phyloP scores from a whole-genome alignment of 2,329 filamentous ascomycete species.

The Bisporella sp. region DNA sequence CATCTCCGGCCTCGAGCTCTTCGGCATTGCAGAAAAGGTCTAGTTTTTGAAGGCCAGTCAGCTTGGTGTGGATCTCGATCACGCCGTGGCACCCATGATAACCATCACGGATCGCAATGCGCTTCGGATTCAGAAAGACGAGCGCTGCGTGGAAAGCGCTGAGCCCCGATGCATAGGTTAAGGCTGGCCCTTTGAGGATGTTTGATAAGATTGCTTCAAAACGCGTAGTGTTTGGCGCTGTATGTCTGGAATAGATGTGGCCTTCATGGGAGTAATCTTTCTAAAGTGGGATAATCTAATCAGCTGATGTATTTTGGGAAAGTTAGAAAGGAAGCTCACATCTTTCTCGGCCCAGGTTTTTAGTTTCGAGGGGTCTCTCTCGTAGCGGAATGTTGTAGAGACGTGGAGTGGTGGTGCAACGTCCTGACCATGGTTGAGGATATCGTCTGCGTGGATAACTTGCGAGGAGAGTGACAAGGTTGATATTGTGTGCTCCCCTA shows the following conservation, averaged over 20 bases:
- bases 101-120: slow-evolving; percentile 73
- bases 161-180: slow-evolving; percentile 81
- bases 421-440: slow-evolving; percentile 65
- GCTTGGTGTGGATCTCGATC: slow-evolving; percentile 62
- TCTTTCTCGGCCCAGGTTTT: slow-evolving; percentile 43
- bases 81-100: slow-evolving; percentile 96
- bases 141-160: slow-evolving; percentile 84
- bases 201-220: slow-evolving; percentile 76
- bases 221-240: slow-evolving; percentile 73
- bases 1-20: slow-evolving; percentile 67
- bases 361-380: slow-evolving; percentile 55
- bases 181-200: slow-evolving; percentile 59
- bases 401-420: slow-evolving; percentile 87
- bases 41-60: slow-evolving; percentile 68
- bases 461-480: slow-evolving; percentile 55
- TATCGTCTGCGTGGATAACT: slow-evolving; percentile 77
- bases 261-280: slow-evolving; percentile 46
- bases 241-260: slow-evolving; percentile 79
- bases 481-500: too few relatives aligned
- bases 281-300: slow-evolving; percentile 26
- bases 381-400: slow-evolving; percentile 86
- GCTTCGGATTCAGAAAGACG: slow-evolving; percentile 74
- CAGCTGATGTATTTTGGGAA: slow-evolving; percentile 16
- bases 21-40: slow-evolving; percentile 61
- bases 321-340: slow-evolving; percentile 35